Conservation (phyloP, 148 eudicot species). For the Tetragonia tetragonoides region DNA sequence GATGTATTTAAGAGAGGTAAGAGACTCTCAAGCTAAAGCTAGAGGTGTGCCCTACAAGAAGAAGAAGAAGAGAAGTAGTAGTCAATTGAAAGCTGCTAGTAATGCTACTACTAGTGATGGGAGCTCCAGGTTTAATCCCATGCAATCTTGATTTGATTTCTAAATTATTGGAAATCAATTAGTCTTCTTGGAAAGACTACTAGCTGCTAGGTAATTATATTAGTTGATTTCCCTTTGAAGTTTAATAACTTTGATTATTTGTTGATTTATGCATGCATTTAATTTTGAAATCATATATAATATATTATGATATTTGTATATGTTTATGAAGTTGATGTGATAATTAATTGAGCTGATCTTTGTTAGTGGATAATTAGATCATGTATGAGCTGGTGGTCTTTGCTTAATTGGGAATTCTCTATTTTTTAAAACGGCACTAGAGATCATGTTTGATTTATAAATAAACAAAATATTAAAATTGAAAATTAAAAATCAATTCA, state of each 20-base stretch:
- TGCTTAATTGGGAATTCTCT: not conserved
- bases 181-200: not conserved
- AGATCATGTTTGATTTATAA: too few relatives aligned
- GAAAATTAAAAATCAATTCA: too few relatives aligned
- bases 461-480: too few relatives aligned
- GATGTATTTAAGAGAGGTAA: conserved; percentile 51
- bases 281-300: not conserved
- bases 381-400: not conserved
- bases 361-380: not conserved
- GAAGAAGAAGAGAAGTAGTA: conserved; percentile 60
- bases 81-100: conserved; percentile 27
- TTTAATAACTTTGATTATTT: not conserved
- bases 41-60: conserved; percentile 67
- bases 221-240: not conserved
- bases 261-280: conserved; percentile 10
- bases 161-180: not conserved
- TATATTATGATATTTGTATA: not conserved
- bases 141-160: conserved; percentile 22
- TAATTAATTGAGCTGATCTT: not conserved
- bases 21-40: conserved; percentile 63
- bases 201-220: not conserved
- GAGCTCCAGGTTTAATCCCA: conserved; percentile 30
- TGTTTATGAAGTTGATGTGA: conserved; percentile 3
- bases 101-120: conserved; percentile 19
- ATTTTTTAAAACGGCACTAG: too few relatives aligned